Evolutionary conservation across 2,329 filamentous ascomycete genomes (phyloP), one percentile per base, ranked within the genome.

Genomic region (Akanthomyces lecanii): DNA sequence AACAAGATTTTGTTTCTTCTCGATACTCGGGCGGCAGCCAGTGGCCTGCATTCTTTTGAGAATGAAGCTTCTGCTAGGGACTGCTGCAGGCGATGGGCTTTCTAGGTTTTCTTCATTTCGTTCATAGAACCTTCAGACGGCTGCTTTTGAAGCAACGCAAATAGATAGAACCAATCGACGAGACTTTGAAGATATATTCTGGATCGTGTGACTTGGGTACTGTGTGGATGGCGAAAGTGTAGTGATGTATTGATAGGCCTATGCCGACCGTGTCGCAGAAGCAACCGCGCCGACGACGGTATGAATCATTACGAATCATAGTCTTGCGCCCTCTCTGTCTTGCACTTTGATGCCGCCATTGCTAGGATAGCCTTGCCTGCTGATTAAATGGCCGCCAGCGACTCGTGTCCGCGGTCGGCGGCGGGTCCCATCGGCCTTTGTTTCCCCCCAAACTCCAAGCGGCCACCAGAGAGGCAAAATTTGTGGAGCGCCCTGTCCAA

Each of bases 1-100:
- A 56, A 57, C 45, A n/a, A 57, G 52, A 57, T 52, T 16, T 50
- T 57, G 14, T 38, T 56, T 57, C 42, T 61, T 61, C 61, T 57
- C 25, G 52, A 36, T 56, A 57, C 40, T 57, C 53, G 61, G 44
- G 60, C 44, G 44, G 60, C 60, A 62, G 60, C 60, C 44, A 62
- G 60, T 16, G 44, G 52, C 33, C 56, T 51, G 45, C 52, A 56
- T 51, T 52, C 28, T 47, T 36, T 38, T 40, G 50, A 38, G 7
- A 21, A 55, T 40, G 40, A 3, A 12, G 28, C 36, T 45, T 33
- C 52, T 62, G 52, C 60, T 56, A 44, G 60, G 60, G 52, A 62
- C 60, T 56, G 52, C 60, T 56, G 60, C 60, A 30, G 60, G 60
- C 60, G 60, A 62, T 42, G 60, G 60, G 14, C 48, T 61, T 54